These are phyloP conservation scores for Kurtzmaniella fragi DNA, from an alignment of 805 yeast genomes.

Conservation along the genomic window DNA sequence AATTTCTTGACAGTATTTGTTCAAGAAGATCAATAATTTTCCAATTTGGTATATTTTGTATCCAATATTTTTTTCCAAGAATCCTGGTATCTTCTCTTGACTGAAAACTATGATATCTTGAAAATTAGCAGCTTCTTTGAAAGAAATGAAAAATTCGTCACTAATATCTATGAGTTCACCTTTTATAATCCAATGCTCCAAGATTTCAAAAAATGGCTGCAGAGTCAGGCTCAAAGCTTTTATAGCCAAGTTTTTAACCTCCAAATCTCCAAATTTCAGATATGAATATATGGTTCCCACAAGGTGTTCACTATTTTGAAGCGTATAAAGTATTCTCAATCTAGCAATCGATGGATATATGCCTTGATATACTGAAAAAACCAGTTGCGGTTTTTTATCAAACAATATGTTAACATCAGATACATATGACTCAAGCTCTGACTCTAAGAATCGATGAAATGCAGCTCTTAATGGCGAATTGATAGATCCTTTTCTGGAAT, in stretches of 20 bases:
- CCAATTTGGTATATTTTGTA: conserved; percentile 62
- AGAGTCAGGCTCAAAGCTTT: conserved; percentile 42
- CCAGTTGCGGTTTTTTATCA: conserved; percentile 13
- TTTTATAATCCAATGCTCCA: conserved; percentile 61
- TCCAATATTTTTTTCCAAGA: conserved; percentile 23
- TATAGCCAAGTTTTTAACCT: conserved; percentile 39
- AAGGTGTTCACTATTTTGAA: conserved; percentile 29
- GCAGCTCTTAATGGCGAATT: conserved; percentile 60
- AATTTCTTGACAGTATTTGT: conserved; percentile 59
- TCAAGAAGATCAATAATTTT: conserved; percentile 59
- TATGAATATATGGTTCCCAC: conserved; percentile 43
- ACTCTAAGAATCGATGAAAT: conserved; percentile 45
- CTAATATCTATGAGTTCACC: conserved; percentile 54
- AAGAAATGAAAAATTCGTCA: conserved; percentile 59
- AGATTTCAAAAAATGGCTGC: conserved; percentile 55
- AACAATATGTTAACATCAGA: conserved; percentile 31
- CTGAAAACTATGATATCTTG: conserved; percentile 29
- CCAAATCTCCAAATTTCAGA: conserved; percentile 59
- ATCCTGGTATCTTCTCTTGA: conserved; percentile 35
- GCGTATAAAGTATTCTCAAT: conserved; percentile 51
- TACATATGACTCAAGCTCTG: conserved; percentile 30
- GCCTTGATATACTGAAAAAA: conserved; percentile 32
- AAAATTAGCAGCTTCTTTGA: conserved; percentile 25
- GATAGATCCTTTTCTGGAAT: conserved; percentile 16
- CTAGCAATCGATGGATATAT: conserved; percentile 49